Base-by-base conservation (phyloP, 805 yeast genomes). In the Metschnikowia matae region DNA sequence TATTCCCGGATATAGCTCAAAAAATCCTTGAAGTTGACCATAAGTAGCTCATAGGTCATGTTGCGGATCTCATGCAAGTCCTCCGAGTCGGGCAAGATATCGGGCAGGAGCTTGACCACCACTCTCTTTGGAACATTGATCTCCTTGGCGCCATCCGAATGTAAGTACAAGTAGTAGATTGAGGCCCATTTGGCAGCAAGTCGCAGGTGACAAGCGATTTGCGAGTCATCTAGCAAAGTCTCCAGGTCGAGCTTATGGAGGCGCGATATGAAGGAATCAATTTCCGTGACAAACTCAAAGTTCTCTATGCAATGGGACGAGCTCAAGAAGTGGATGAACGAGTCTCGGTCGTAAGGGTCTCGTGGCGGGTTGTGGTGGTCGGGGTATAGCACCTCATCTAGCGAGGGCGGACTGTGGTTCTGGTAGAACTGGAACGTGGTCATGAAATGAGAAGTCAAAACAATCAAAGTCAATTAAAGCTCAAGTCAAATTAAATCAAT, bases 231-330 rank as follows among this genome's bases (percentile, higher is more conserved):
- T 13, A 50, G 44, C 33, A 52, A 37, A 8, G 55, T 45, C 38
- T 46, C 48, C 41, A 57, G 50, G 48, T 58, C 48, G 26, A 29
- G 17, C n/a, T 29, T 44, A 6, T 41, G 18, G 6, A 44, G 36
- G 13, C 39, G 38, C 3, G 41, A 29, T 21, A 61, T 48, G 40
- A 57, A 59, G 4, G 45, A 39, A 49, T 64, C 63, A 18, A 66
- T 49, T 40, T 61, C 66, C 23, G 62, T 38, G 18, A 71, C 54
- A 44, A 69, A 71, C 51, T 69, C 73, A 34, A 64, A 60, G 56
- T 70, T 71, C 50, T 71, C 76, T 41, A 64, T 53, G 57, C 75
- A 71, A 53, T 71, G 76, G 31, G 62, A 60, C 15, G 54, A 48
- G 17, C 51, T 40, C 31, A 71, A 61, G 49, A 59, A 71, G 44